Conservation (phyloP, 2,329 filamentous ascomycete species). For the Diaporthe batatas region DNA sequence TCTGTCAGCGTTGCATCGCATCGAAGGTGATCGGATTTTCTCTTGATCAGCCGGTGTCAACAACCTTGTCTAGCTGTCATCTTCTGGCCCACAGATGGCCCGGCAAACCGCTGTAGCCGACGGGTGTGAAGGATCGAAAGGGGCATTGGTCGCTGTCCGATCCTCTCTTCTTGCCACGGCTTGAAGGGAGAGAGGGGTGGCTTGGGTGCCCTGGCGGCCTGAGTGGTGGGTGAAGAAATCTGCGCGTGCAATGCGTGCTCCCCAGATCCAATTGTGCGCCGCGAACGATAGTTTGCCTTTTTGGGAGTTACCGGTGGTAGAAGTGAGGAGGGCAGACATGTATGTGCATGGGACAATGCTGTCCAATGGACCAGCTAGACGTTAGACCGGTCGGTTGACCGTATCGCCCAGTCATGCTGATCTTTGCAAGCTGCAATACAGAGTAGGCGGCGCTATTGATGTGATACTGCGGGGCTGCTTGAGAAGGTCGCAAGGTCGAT, state of each 20-base stretch:
- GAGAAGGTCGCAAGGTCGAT: background rate
- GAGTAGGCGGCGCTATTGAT: slow-evolving; percentile 17
- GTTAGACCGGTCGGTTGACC: slow-evolving; percentile 13
- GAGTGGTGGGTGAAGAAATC: slow-evolving; percentile 1
- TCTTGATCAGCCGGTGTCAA: slow-evolving; percentile 25
- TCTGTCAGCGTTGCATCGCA: slow-evolving; percentile 27
- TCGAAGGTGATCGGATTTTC: slow-evolving; percentile 21
- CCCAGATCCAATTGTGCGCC: slow-evolving; percentile 1
- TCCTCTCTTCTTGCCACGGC: background rate
- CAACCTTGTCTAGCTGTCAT: slow-evolving; percentile 25
- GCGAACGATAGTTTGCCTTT: background rate
- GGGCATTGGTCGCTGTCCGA: slow-evolving; percentile 14
- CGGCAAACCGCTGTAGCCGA: slow-evolving; percentile 16
- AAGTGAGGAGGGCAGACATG: background rate
- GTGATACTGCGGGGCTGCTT: background rate
- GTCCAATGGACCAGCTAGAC: background rate
- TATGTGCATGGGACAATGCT: background rate
- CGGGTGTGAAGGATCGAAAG: slow-evolving; percentile 23
- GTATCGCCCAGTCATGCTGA: background rate
- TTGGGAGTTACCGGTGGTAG: background rate
- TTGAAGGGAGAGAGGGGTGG: background rate
- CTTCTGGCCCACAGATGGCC: background rate
- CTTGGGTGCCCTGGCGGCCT: background rate
- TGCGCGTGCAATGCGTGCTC: too few species aligned
- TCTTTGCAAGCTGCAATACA: slow-evolving; percentile 14